These are phyloP conservation scores for Entomortierella chlamydospora DNA, from an alignment of 192 early-diverging fungal genomes.

Conservation along the genomic window DNA sequence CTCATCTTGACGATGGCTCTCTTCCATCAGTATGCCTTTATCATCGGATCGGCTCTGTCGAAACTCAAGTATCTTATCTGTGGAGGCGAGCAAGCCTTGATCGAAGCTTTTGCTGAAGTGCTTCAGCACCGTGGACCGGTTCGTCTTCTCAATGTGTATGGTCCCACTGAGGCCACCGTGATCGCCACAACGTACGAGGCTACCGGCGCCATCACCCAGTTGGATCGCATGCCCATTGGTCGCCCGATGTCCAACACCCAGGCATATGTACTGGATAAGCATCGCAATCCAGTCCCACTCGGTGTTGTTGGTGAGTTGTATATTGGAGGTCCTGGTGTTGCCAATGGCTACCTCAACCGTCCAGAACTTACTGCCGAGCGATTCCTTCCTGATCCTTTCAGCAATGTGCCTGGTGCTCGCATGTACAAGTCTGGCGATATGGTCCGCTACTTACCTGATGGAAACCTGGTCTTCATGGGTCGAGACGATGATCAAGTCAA, in stretches of 20 bases:
- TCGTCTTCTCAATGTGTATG: not conserved
- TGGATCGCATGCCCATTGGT: not conserved
- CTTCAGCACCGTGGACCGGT: no score
- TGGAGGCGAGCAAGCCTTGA: conserved; percentile 1
- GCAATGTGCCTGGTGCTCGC: conserved; percentile 5
- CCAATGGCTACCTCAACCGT: conserved; percentile 52
- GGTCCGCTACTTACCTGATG: conserved; percentile 32
- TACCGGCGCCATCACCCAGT: not conserved
- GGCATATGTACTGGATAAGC: conserved; percentile 4
- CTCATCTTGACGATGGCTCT: not conserved
- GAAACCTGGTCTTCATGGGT: conserved; percentile 47
- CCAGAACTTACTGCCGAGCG: conserved; percentile 39
- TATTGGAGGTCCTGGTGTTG: conserved; percentile 52
- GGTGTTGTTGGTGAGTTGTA: conserved; percentile 32
- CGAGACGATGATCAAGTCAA: conserved; percentile 60
- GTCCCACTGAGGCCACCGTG: conserved; percentile 51
- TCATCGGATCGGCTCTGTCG: not conserved
- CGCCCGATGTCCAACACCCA: conserved; percentile 3
- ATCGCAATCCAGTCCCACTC: not conserved
- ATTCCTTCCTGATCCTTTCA: conserved; percentile 56
- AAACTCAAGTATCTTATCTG: not conserved
- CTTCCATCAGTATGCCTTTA: conserved; percentile 15
- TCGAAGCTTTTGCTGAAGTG: not conserved
- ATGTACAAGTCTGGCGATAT: conserved; percentile 55
- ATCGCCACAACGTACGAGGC: no score